These are phyloP conservation scores for Daldinia vernicosa DNA, from an alignment of 495 filamentous ascomycete species.

Conservation along the genomic window DNA sequence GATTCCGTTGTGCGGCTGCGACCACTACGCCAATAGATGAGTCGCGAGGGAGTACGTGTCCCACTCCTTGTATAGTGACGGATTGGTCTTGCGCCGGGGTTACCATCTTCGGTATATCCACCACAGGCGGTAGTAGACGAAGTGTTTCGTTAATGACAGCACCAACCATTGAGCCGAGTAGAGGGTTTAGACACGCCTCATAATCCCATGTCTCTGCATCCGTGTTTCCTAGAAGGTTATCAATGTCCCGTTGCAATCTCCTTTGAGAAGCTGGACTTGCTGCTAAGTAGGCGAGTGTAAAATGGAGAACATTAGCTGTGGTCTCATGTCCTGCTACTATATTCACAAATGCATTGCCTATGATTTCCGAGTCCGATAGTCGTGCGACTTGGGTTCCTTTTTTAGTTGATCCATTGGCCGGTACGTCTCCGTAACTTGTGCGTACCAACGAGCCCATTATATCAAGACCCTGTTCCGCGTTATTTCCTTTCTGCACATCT, in stretches of 20 bases:
- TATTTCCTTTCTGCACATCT: constrained; percentile 57
- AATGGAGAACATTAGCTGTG: constrained; percentile 72
- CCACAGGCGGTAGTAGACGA: constrained; percentile 68
- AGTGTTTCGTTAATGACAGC: constrained; percentile 76
- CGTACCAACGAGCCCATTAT: constrained; percentile 68
- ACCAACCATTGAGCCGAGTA: constrained; percentile 69
- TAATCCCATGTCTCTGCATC: constrained; percentile 69
- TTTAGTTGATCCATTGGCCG: constrained; percentile 10
- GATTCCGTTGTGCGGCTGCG: constrained; percentile 66
- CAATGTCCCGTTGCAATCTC: constrained; percentile 68
- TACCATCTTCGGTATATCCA: constrained; percentile 68
- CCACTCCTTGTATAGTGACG: constrained; percentile 60
- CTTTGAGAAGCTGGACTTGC: constrained; percentile 65
- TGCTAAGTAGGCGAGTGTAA: constrained; percentile 68
- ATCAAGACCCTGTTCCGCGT: constrained; percentile 63
- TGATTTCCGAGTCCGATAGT: constrained; percentile 66
- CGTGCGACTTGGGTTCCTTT: constrained; percentile 37
- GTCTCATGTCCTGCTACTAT: constrained; percentile 79
- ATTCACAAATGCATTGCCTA: constrained; percentile 77
- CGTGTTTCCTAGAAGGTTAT: constrained; percentile 60
- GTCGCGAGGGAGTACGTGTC: constrained; percentile 59
- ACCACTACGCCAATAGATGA: constrained; percentile 57
- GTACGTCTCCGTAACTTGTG: constrained; percentile 51
- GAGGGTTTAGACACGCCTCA: constrained; percentile 62
- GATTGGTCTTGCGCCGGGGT: constrained; percentile 56